Evolutionary conservation across 1,139 yeast species (phyloP).

Genomic region (Martiniozyma asiatica): DNA sequence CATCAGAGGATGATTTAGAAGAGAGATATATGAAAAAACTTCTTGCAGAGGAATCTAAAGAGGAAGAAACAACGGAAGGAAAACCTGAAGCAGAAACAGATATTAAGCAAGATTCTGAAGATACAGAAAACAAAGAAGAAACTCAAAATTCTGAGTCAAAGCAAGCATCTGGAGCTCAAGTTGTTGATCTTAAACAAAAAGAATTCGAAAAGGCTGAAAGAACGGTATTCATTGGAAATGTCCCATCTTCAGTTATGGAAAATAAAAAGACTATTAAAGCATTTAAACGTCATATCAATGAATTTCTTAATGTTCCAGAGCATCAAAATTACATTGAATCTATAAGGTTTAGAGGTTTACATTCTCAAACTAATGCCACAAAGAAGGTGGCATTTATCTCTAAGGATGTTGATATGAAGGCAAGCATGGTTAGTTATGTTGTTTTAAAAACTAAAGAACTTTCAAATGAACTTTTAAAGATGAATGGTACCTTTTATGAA

Average conservation of each 20-base stretch:
- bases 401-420: constrained; percentile 65
- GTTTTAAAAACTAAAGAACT: constrained; percentile 48
- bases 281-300: constrained; percentile 50
- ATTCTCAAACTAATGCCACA: constrained; percentile 80
- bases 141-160: constrained; percentile 20
- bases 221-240: constrained; percentile 85
- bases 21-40: constrained; percentile 9
- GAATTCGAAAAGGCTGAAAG: constrained; percentile 80
- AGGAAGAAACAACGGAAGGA: constrained; percentile 20
- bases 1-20: constrained; percentile 8
- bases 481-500: constrained; percentile 61
- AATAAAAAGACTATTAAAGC: constrained; percentile 49
- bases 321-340: constrained; percentile 35
- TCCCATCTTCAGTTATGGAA: constrained; percentile 53
- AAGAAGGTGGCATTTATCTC: constrained; percentile 84
- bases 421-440: constrained; percentile 77
- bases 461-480: constrained; percentile 37
- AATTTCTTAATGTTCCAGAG: constrained; percentile 19
- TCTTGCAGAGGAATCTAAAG: constrained; percentile 23
- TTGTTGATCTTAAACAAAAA: constrained; percentile 44
- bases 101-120: constrained; percentile 12
- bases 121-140: constrained; percentile 12
- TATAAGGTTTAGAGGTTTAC: constrained; percentile 82
- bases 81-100: constrained; percentile 14
- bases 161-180: too few relatives aligned